Evolutionary conservation across 805 yeast genomes (phyloP).

Genomic region (Tetrapisispora pingtungensis): DNA sequence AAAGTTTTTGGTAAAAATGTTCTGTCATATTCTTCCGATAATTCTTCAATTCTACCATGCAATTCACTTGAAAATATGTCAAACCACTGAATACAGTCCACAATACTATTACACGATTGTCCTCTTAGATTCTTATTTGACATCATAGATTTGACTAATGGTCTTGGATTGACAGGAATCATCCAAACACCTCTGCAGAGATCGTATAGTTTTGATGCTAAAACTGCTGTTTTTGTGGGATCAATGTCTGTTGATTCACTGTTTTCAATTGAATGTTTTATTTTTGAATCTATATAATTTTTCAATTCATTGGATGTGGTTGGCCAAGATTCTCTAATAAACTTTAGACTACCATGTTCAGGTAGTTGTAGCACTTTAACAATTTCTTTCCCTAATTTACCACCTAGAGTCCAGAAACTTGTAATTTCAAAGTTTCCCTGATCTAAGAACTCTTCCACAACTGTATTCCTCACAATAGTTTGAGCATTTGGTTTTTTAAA

Average conservation of each 20-base stretch:
- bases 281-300: slow-evolving; percentile 11
- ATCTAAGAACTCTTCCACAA: slow-evolving; percentile 44
- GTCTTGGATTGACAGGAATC: slow-evolving; percentile 46
- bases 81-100: slow-evolving; percentile 69
- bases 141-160: slow-evolving; percentile 75
- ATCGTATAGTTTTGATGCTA: slow-evolving; percentile 48
- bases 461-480: slow-evolving; percentile 50
- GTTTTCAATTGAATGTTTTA: slow-evolving; percentile 3
- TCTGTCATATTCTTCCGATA: slow-evolving; percentile 47
- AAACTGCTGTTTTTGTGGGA: slow-evolving; percentile 34
- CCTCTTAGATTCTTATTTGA: slow-evolving; percentile 73
- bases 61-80: slow-evolving; percentile 76
- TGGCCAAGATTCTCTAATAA: slow-evolving; percentile 42
- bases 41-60: slow-evolving; percentile 56
- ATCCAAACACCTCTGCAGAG: slow-evolving; percentile 54
- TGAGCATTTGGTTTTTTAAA: slow-evolving; percentile 79
- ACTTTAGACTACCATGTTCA: slow-evolving; percentile 36
- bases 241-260: slow-evolving; percentile 15
- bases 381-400: slow-evolving; percentile 64
- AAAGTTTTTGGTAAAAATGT: slow-evolving; percentile 40
- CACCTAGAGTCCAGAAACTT: slow-evolving; percentile 88
- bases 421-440: slow-evolving; percentile 44
- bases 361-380: slow-evolving; percentile 43
- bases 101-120: slow-evolving; percentile 38
- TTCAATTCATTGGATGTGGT: slow-evolving; percentile 28